Conservation (phyloP, 805 yeast genomes). For the Maudiozyma bulderi region DNA sequence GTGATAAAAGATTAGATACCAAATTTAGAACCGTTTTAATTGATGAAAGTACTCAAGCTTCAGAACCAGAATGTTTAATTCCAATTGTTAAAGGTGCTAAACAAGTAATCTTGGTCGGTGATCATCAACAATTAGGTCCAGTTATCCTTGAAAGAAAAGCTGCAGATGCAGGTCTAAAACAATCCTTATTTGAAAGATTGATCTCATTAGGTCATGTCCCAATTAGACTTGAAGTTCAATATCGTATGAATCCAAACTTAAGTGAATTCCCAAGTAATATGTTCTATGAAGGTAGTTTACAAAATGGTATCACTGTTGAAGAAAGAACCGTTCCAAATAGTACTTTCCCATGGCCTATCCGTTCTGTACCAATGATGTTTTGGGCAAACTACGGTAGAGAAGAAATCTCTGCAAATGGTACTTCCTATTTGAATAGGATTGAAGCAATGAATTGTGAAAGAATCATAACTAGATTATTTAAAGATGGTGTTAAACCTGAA, state of each 20-base stretch:
- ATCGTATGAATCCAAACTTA: conserved; percentile 86
- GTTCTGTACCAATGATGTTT: conserved; percentile 85
- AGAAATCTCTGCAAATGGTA: conserved; percentile 75
- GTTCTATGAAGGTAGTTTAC: conserved; percentile 88
- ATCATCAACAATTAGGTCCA: conserved; percentile 93
- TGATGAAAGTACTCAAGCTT: conserved; percentile 90
- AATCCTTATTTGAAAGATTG: conserved; percentile 80
- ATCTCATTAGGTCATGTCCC: conserved; percentile 78
- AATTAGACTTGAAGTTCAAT: conserved; percentile 80
- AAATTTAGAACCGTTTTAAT: conserved; percentile 71
- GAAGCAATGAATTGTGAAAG: conserved; percentile 87
- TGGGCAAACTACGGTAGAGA: conserved; percentile 88
- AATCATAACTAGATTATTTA: conserved; percentile 59
- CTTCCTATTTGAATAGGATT: conserved; percentile 71
- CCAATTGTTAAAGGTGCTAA: conserved; percentile 85
- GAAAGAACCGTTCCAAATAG: conserved; percentile 49
- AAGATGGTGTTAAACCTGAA: conserved; percentile 65
- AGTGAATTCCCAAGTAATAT: conserved; percentile 83
- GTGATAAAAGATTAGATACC: conserved; percentile 53
- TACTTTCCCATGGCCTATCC: conserved; percentile 86
- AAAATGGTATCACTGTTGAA: conserved; percentile 79
- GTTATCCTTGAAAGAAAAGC: conserved; percentile 74
- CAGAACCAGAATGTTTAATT: conserved; percentile 84
- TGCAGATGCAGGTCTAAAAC: conserved; percentile 76
- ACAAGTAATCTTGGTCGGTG: conserved; percentile 87